These are phyloP conservation scores for Mycena haematopus DNA, from an alignment of 768 basidiomycete species.

Conservation along the genomic window DNA sequence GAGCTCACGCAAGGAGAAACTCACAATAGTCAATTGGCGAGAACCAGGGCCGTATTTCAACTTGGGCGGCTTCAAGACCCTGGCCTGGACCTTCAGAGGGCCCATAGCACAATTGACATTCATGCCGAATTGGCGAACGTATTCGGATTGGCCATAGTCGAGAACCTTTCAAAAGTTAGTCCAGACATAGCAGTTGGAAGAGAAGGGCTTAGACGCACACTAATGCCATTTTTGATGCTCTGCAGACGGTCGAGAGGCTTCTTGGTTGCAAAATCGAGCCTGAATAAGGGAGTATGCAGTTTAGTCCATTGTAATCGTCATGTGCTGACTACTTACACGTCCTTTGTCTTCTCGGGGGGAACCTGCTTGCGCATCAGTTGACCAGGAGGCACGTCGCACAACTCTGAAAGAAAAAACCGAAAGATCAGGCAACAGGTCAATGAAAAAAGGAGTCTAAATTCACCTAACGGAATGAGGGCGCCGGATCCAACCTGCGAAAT, in stretches of 20 bases:
- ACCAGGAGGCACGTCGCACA: slow-evolving; percentile 65
- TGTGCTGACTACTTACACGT: slow-evolving; percentile 40
- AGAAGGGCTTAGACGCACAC: slow-evolving; percentile 41
- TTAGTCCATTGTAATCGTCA: not conserved
- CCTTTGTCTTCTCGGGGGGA: slow-evolving; percentile 68
- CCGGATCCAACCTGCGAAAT: slow-evolving; percentile 57
- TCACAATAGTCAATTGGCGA: slow-evolving; percentile 62
- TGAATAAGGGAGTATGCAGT: not conserved
- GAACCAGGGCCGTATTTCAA: slow-evolving; percentile 69
- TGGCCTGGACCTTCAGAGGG: slow-evolving; percentile 64
- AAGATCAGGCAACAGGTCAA: not conserved
- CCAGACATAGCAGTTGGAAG: not conserved
- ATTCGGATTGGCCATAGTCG: slow-evolving; percentile 76
- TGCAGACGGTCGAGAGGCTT: slow-evolving; percentile 61
- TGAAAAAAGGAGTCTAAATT: not conserved
- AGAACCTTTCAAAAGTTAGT: slow-evolving; percentile 49
- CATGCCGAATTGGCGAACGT: slow-evolving; percentile 78
- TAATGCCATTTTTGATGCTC: slow-evolving; percentile 61
- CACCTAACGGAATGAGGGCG: not conserved
- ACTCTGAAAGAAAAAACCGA: slow-evolving; percentile 48
- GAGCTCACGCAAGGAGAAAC: slow-evolving; percentile 32
- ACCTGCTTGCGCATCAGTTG: slow-evolving; percentile 80
- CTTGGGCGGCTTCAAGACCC: slow-evolving; percentile 67
- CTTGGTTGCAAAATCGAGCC: slow-evolving; percentile 71
- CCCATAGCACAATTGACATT: slow-evolving; percentile 51